phyloP scores from a whole-genome alignment of 2,329 filamentous ascomycete genomes.

The Aspergillus carbonarius region DNA sequence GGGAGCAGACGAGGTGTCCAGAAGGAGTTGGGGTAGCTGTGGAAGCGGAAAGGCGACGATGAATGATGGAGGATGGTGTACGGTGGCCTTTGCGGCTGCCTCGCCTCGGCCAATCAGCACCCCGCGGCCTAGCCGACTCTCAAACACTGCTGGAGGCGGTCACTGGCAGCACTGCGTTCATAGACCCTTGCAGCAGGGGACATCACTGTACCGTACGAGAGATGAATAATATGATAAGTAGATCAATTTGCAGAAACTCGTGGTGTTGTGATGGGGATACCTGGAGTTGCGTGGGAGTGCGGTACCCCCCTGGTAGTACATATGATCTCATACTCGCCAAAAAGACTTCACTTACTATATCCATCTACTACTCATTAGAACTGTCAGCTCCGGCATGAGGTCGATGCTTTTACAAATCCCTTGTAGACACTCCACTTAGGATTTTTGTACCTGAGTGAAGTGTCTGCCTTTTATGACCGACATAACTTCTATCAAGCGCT shows the following conservation, averaged over 20 bases:
- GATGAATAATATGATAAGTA: no score
- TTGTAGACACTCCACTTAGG: no score
- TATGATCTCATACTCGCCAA: constrained; percentile 11
- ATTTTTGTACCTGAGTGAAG: no score
- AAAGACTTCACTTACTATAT: no score
- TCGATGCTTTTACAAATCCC: no score
- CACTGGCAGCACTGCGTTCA: background rate
- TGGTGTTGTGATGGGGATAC: background rate
- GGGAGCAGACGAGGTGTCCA: constrained; percentile 16
- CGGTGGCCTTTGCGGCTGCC: constrained; percentile 39
- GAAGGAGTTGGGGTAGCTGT: constrained; percentile 11
- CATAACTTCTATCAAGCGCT: no score
- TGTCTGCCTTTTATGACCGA: no score
- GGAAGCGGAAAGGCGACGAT: constrained; percentile 12
- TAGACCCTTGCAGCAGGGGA: background rate
- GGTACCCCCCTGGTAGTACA: background rate
- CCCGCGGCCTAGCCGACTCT: constrained; percentile 23
- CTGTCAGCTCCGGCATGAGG: no score
- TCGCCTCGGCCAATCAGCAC: constrained; percentile 33
- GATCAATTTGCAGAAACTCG: background rate
- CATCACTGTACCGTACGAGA: no score
- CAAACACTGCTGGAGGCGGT: background rate
- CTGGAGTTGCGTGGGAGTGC: background rate
- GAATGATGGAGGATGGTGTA: constrained; percentile 28
- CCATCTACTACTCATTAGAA: no score